Evolutionary conservation across 1,284 basidiomycete genomes (phyloP), one percentile per base, ranked within the genome.

Genomic region (Cryptococcus wingfieldii): DNA sequence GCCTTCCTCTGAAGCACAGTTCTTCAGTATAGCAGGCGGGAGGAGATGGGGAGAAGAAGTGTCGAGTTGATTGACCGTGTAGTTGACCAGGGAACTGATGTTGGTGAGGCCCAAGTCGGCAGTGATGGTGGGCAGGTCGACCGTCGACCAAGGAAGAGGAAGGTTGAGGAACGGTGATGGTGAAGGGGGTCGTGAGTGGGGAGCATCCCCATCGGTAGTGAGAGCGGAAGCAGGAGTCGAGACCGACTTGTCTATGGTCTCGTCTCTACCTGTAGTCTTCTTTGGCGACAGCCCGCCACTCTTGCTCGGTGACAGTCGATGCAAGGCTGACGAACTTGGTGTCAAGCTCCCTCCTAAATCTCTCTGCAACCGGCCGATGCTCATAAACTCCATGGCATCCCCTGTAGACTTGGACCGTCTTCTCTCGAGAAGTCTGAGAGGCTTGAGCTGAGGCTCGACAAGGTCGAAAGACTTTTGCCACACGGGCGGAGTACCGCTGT

Each of bases 111-210:
- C 55, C 5, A 64, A 28, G 6, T 50, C 47, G 4, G 14, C 12
- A 4, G 16, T 18, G 3, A 66, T 38, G 1, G 50, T 23, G 0
- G 50, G 50, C 10, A 55, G 44, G 0, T 60, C 39, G 18, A 54
- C 49, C 3, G 61, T 49, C 16, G 57, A 49, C 65, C 63, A 67
- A 6, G 65, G 65, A 3, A 64, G 53, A 13, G 63, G 61, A 1
- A 64, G 28, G 28, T 55, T 51, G 3, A 54, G 51, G 54, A 61
- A 62, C 10, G 51, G 46, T 16, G 46, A 47, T 3, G 39, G 41
- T 1, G 47, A 23, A 5, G 38, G 25, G 12, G 42, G 4, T 12
- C 8, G 19, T 5, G 50, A 48, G 8, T 27, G 42, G 12, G 43
- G 34, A n/a, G 55, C 41, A 1, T 50, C 37, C 23, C 47, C 18